Conservation (phyloP, 129 eudicot genomes). For the Flaveria sonorensis region DNA sequence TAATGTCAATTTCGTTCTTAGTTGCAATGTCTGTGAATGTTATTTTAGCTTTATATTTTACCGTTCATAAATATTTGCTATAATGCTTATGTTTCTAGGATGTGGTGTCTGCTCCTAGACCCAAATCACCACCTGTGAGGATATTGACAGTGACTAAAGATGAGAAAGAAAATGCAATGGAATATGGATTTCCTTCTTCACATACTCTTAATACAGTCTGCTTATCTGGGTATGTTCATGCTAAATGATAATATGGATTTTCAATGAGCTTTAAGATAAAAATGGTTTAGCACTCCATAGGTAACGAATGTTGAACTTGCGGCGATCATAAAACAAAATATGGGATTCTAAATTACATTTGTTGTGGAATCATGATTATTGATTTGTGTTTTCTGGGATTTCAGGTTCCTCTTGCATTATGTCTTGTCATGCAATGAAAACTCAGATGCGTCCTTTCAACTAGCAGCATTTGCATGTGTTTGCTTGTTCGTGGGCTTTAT, state of each 20-base stretch:
- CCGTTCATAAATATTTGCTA: constrained; percentile 4
- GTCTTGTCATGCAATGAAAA: constrained; percentile 43
- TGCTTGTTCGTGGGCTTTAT: constrained; percentile 58
- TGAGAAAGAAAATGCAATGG: constrained; percentile 90
- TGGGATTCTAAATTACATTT: background rate
- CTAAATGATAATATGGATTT: background rate
- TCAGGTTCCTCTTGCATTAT: constrained; percentile 74
- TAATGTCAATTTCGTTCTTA: background rate
- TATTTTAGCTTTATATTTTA: background rate
- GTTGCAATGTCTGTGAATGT: constrained; percentile 10
- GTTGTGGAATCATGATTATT: background rate
- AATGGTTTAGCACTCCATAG: constrained; percentile 1
- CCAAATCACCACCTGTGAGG: constrained; percentile 81
- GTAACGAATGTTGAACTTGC: constrained; percentile 1
- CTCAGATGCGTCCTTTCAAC: constrained; percentile 28
- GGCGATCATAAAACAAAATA: background rate
- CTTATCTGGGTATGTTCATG: constrained; percentile 72
- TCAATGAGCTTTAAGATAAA: background rate
- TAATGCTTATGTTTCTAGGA: constrained; percentile 59
- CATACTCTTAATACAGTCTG: constrained; percentile 98
- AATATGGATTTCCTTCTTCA: constrained; percentile 95
- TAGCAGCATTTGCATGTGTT: constrained; percentile 49
- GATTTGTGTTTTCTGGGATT: constrained; percentile 21
- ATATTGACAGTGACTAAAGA: constrained; percentile 79
- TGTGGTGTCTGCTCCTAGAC: constrained; percentile 97